Evolutionary conservation across 345 rosid genomes (phyloP).

Genomic region (Arabidopsis arenosa): DNA sequence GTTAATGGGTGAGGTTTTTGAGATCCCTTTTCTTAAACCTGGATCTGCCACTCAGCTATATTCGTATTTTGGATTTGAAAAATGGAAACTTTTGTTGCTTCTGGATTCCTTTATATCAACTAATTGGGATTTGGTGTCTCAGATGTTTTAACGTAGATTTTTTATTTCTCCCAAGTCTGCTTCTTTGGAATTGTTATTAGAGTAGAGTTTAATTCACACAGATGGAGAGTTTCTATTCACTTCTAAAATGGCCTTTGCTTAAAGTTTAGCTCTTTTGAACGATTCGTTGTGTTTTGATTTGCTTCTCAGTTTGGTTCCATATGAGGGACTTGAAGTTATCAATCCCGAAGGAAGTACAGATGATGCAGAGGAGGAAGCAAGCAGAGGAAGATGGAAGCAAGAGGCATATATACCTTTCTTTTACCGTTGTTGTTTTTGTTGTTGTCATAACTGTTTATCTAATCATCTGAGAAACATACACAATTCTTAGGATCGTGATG

Average conservation of each 20-base stretch:
- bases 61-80: slow-evolving; percentile 4
- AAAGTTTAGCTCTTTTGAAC: slow-evolving; percentile 29
- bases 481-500: slow-evolving; percentile 74
- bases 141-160: neutral
- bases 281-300: slow-evolving; percentile 14
- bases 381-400: slow-evolving; percentile 90
- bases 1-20: slow-evolving; percentile 74
- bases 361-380: slow-evolving; percentile 96
- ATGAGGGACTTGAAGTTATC: slow-evolving; percentile 93
- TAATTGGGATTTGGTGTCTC: slow-evolving; percentile 2
- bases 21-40: slow-evolving; percentile 43
- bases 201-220: slow-evolving; percentile 12
- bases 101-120: neutral
- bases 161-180: neutral
- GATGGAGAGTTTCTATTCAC: slow-evolving; percentile 7
- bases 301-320: slow-evolving; percentile 63
- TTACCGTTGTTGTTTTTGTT: neutral
- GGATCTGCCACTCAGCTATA: slow-evolving; percentile 32
- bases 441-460: neutral
- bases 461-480: slow-evolving; percentile 23
- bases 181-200: neutral
- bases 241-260: neutral
- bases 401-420: slow-evolving; percentile 53
- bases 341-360: slow-evolving; percentile 98
- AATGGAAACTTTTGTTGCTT: slow-evolving; percentile 4